Evolutionary conservation across 2,329 filamentous ascomycete genomes (phyloP).

Genomic region (Lasiodiplodia citricola): DNA sequence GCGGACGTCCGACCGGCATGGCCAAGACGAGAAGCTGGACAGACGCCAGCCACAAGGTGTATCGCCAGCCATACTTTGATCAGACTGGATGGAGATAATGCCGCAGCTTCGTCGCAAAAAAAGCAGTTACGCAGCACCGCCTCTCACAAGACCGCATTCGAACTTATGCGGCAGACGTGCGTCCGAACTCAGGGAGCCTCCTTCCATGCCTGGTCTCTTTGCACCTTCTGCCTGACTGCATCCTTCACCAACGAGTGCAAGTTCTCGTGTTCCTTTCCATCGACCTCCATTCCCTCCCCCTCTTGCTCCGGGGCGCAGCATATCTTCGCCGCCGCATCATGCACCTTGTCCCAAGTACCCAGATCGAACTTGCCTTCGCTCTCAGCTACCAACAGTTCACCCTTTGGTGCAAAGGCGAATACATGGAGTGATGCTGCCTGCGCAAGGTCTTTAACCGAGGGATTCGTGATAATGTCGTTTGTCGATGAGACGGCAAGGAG

Average conservation of each 20-base stretch:
- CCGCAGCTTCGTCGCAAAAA: not conserved
- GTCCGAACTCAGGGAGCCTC: conserved; percentile 32
- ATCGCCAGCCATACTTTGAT: not conserved
- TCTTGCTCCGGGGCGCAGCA: conserved; percentile 59
- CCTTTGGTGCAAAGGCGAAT: conserved; percentile 76
- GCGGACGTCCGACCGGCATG: not conserved
- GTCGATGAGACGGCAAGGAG: conserved; percentile 62
- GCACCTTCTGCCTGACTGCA: conserved; percentile 48
- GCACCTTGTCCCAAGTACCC: conserved; percentile 75
- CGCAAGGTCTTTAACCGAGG: conserved; percentile 66
- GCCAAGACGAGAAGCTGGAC: not conserved
- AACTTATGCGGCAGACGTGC: not conserved
- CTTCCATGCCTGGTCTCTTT: conserved; percentile 49
- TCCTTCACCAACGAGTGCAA: conserved; percentile 47
- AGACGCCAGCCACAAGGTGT: not conserved
- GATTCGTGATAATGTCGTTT: conserved; percentile 51
- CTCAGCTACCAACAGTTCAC: conserved; percentile 76
- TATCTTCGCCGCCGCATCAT: conserved; percentile 66
- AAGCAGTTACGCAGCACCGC: not conserved
- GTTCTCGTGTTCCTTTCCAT: conserved; percentile 39
- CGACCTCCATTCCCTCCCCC: conserved; percentile 47
- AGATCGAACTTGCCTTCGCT: conserved; percentile 81
- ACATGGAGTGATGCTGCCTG: conserved; percentile 76
- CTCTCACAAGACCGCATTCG: not conserved
- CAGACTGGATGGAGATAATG: not conserved